Evolutionary conservation across 108 stramenopile genomes (phyloP).

Genomic region (Skeletonema menzelii): DNA sequence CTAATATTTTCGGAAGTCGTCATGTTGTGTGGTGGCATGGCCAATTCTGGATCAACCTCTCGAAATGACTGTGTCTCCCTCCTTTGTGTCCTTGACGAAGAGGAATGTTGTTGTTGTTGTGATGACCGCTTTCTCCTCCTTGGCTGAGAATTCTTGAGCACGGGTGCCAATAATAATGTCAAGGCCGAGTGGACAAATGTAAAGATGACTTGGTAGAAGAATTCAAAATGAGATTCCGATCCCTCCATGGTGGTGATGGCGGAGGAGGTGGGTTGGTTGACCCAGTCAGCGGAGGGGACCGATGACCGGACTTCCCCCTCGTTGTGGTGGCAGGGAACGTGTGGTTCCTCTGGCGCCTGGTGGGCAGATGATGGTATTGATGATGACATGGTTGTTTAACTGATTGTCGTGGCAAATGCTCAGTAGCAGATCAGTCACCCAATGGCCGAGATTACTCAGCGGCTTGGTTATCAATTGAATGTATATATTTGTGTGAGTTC

Average conservation of each 20-base stretch:
- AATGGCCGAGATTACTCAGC: too few relatives aligned
- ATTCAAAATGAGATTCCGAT: slow-evolving; percentile 5
- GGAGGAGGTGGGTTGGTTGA: neutral
- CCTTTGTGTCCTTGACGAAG: neutral
- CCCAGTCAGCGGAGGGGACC: neutral
- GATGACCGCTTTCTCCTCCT: neutral
- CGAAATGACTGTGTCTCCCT: slow-evolving; percentile 3
- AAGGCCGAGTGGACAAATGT: slow-evolving; percentile 10
- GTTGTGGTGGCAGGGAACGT: neutral
- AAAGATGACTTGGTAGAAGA: slow-evolving; percentile 16
- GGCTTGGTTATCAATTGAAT: too few relatives aligned
- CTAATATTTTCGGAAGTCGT: neutral
- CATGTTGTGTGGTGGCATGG: slow-evolving; percentile 7
- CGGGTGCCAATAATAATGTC: slow-evolving; percentile 12
- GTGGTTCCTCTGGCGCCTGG: neutral
- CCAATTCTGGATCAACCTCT: slow-evolving; percentile 18
- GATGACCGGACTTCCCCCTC: slow-evolving; percentile 1
- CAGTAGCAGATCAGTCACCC: too few relatives aligned
- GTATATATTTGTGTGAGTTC: too few relatives aligned
- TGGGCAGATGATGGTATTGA: neutral
- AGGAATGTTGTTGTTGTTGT: too few relatives aligned
- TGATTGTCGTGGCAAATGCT: neutral
- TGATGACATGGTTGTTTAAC: neutral
- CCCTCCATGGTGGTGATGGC: neutral
- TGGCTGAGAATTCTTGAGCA: slow-evolving; percentile 13